Evolutionary conservation across 2,329 filamentous ascomycete genomes (phyloP).

Genomic region (Aspergillus cejpii): DNA sequence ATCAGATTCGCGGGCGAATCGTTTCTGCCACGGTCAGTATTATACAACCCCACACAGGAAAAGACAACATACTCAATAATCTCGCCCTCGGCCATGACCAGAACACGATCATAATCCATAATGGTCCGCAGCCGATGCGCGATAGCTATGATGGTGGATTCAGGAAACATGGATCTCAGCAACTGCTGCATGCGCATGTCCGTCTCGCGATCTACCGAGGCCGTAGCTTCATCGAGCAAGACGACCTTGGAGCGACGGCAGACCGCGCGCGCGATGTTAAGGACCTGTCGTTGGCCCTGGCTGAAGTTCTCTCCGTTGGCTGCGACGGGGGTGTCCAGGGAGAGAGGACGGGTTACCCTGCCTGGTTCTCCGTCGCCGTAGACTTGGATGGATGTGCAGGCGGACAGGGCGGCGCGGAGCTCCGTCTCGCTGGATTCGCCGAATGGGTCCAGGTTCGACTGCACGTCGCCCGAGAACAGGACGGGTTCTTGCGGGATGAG

Average conservation of each 20-base stretch:
- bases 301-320: slow-evolving; percentile 43
- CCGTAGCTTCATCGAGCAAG: slow-evolving; percentile 59
- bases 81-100: slow-evolving; percentile 51
- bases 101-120: slow-evolving; percentile 53
- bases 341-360: slow-evolving; percentile 23
- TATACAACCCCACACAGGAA: too few relatives aligned
- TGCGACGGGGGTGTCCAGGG: slow-evolving; percentile 49
- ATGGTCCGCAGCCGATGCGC: slow-evolving; percentile 61
- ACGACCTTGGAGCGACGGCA: slow-evolving; percentile 52
- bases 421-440: slow-evolving; percentile 49
- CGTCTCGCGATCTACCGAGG: slow-evolving; percentile 55
- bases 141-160: slow-evolving; percentile 58
- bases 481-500: slow-evolving; percentile 56
- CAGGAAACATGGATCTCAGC: slow-evolving; percentile 47
- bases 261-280: slow-evolving; percentile 55
- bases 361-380: slow-evolving; percentile 19
- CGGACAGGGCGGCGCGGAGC: slow-evolving; percentile 18
- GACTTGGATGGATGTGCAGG: slow-evolving; percentile 32
- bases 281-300: slow-evolving; percentile 57
- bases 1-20: slow-evolving; percentile 20
- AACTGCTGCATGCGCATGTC: slow-evolving; percentile 54
- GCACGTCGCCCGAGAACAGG: slow-evolving; percentile 53
- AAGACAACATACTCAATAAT: slow-evolving; percentile 46
- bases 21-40: slow-evolving; percentile 17
- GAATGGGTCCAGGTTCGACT: slow-evolving; percentile 55